phyloP scores from a whole-genome alignment of 257 asterid genomes.

The Capsicum rhomboideum region DNA sequence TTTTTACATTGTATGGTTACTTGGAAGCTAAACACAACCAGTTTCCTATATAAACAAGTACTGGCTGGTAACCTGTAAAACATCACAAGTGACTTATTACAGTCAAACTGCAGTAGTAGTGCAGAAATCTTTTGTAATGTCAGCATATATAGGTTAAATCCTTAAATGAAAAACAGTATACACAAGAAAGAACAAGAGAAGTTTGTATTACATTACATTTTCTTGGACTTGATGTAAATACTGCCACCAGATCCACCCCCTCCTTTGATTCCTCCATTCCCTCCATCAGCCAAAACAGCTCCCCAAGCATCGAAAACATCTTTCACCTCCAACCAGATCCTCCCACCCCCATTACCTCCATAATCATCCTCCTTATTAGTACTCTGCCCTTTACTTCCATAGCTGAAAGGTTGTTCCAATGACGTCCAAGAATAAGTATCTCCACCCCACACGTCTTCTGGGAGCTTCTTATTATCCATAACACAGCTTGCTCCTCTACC shows the following conservation, averaged over 20 bases:
- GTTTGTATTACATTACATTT: conserved; percentile 49
- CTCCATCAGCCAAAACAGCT: conserved; percentile 69
- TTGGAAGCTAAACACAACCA: not conserved
- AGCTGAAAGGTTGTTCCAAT: conserved; percentile 51
- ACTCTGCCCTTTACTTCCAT: conserved; percentile 80
- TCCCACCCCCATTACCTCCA: conserved; percentile 91
- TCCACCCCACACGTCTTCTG: conserved; percentile 90
- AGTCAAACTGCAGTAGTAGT: not conserved
- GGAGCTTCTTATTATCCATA: conserved; percentile 57
- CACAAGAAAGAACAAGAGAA: not conserved
- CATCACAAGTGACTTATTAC: not conserved
- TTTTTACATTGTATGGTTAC: not conserved
- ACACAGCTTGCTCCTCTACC: conserved; percentile 89
- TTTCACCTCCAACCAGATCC: conserved; percentile 52
- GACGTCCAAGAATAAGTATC: conserved; percentile 68
- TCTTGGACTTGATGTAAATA: conserved; percentile 50
- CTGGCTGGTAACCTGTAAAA: not conserved
- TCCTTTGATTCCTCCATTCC: conserved; percentile 76
- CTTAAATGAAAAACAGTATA: not conserved
- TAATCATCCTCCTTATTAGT: conserved; percentile 53
- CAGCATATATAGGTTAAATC: not conserved
- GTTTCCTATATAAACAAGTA: not conserved
- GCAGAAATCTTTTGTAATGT: not conserved
- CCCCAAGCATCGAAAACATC: conserved; percentile 35
- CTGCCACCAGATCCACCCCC: conserved; percentile 98